Base-by-base conservation (phyloP, 176 grass and related monocot species). In the Oryza meridionalis region DNA sequence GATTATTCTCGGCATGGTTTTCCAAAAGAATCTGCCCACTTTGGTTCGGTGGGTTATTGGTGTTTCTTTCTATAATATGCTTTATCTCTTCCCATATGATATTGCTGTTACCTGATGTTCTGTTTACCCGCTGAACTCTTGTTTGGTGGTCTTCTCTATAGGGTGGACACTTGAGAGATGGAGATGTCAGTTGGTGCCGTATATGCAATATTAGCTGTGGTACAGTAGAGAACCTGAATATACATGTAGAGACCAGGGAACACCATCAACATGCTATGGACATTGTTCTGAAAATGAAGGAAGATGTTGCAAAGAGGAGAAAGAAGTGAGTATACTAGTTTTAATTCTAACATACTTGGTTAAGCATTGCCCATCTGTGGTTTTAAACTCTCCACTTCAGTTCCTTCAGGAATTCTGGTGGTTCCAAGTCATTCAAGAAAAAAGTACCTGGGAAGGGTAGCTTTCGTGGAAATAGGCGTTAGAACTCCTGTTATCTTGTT, bases 191-290 rank as follows among this genome's bases (percentile, higher is more conserved):
- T 59, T 99, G 93, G 96, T 99, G 96, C 72, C 69, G 89, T 44
- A 96, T 99, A 92, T 99, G 96, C 72, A 88, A 82, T 75, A 72
- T 96, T 72, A 86, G 92, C 69, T 99, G 96, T 90, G 91, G 89
- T 32, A 99, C 75, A 43, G 88, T 78, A 65, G 96, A 99, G 65
- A 90, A 83, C 59, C 86, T 99, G 65, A 88, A 95, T 81, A 12
- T 90, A 73, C 96, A 99, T 88, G 90, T 89, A 84, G 91, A 96
- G 55, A 92, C 89, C 69, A 94, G 90, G 81, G 96, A 99, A 47
- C 96, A 99, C 73, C 93, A 99, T 79, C 92, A 92, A 45, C 92
- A 68, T 80, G 83, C 96, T 9, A 92, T 99, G 91, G 91, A 99
- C 76, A 86, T 99, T 67, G 61, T 99, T 80, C 77, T 99, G 45